These are phyloP conservation scores for Cystofilobasidium bisporidii DNA, from an alignment of 768 basidiomycete species.

Conservation along the genomic window DNA sequence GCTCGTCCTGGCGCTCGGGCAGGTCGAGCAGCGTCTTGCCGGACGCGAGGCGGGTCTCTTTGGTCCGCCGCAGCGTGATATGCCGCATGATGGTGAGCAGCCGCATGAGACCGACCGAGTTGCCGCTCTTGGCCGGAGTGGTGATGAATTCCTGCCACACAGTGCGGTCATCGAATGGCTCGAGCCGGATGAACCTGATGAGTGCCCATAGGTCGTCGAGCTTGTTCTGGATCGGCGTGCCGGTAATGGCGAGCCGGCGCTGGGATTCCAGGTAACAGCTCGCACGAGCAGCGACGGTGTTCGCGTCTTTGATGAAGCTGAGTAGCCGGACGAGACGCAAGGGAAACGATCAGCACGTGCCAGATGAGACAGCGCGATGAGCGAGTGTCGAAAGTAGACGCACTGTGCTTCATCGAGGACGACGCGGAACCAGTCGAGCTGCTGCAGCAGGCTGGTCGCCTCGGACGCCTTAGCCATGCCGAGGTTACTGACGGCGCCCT, in stretches of 20 bases:
- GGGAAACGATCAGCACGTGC: no score
- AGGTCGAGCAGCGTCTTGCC: conserved; percentile 78
- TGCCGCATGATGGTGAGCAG: conserved; percentile 94
- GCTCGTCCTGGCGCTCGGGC: conserved; percentile 80
- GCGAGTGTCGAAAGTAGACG: conserved; percentile 46
- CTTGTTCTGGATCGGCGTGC: conserved; percentile 98
- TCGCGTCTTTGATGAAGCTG: conserved; percentile 93
- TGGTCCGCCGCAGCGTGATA: conserved; percentile 90
- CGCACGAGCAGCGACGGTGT: conserved; percentile 86
- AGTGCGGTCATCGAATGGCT: conserved; percentile 86
- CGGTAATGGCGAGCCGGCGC: conserved; percentile 86
- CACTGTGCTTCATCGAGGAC: conserved; percentile 93
- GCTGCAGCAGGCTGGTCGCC: conserved; percentile 72
- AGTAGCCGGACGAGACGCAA: background rate
- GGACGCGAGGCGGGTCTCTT: conserved; percentile 70
- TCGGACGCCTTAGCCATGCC: conserved; percentile 46
- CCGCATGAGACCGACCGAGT: conserved; percentile 74
- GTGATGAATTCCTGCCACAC: conserved; percentile 90
- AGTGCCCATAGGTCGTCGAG: conserved; percentile 95
- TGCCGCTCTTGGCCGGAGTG: conserved; percentile 78
- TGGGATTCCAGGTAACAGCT: conserved; percentile 91
- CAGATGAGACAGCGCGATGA: no score
- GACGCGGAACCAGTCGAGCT: conserved; percentile 90
- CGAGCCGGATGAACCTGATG: conserved; percentile 85
- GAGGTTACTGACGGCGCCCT: conserved; percentile 55